These are phyloP conservation scores for Porogramme epimiltina DNA, from an alignment of 1,284 basidiomycete genomes.

Conservation along the genomic window DNA sequence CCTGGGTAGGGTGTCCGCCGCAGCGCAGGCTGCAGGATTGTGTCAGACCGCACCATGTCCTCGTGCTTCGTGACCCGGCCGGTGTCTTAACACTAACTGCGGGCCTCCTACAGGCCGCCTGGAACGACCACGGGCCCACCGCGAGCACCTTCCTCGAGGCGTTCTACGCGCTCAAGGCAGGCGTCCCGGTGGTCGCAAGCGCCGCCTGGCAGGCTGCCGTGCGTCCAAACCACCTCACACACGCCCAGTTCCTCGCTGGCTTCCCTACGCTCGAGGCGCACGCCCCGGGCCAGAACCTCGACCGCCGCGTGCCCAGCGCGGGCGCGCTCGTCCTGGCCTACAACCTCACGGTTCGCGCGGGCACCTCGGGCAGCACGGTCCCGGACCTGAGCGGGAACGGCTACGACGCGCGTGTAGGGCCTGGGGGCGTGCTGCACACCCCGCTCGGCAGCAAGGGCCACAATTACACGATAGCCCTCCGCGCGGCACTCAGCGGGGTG, in stretches of 20 bases:
- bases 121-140: conserved; percentile 31
- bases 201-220: conserved; percentile 27
- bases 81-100: conserved; percentile 1
- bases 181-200: conserved; percentile 26
- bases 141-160: conserved; percentile 28
- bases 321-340: conserved; percentile 21
- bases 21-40: too few relatives aligned
- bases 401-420: conserved; percentile 19
- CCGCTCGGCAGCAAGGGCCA: conserved; percentile 37
- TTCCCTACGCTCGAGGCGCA: conserved; percentile 23
- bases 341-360: conserved; percentile 5
- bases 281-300: conserved; percentile 30
- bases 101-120: conserved; percentile 18
- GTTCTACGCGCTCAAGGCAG: conserved; percentile 28
- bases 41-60: too few relatives aligned
- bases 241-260: conserved; percentile 24
- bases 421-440: conserved; percentile 23
- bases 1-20: background rate
- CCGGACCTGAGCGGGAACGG: conserved; percentile 27
- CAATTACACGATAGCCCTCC: conserved; percentile 35
- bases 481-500: conserved; percentile 11
- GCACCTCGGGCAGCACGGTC: conserved; percentile 3
- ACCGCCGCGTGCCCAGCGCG: conserved; percentile 22
- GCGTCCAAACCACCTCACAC: conserved; percentile 26
- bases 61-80: too few relatives aligned